Base-by-base conservation (phyloP, 768 basidiomycete species). In the Leccinum boreale region DNA sequence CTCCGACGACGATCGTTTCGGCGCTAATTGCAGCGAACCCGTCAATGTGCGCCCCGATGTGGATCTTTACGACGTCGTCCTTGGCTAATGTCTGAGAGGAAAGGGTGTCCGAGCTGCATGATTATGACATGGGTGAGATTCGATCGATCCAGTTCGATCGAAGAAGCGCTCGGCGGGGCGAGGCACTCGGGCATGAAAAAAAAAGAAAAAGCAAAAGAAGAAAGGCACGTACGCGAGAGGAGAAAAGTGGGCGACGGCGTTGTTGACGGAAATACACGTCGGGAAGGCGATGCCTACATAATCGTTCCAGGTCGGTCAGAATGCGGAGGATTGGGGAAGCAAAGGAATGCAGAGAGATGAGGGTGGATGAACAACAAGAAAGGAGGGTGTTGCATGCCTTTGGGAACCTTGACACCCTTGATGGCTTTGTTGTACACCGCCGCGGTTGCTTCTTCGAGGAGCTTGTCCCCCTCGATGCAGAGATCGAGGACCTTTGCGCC, bases 21-120 rank as follows among this genome's bases (percentile, higher is more conserved):
- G 93, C 97, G 69, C 85, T 85, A 73, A 97, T 86, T 54, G 93
- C 86, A 19, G 95, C 94, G 74, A 91, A 98, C 56, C 97, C 97
- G 72, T 98, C 96, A 74, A 99, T 94, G 70, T 99, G 97, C 19
- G 95, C 94, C 48, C 97, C 97, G 59, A 98, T 81, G 73, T 95
- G 92, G 62, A 99, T 77, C 77, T 98, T 98, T 64, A 98, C 96
- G 57, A 99, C 86, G 72, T 99, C 97, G 59, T 86, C 85, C 62
- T 93, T 89, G 26, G 83, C 84, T 62, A 95, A 81, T 52, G 73
- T 81, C 72, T 86, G 85, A 7, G 78, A 75, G 26, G 89, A 83
- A 61, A 84, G 81, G 15, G 86, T 75, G 76, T 94, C 91, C 36
- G 91, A 92, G 63, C 89, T 91, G 62, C 12, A 57, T 53, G 28